A percentile compares a stretch with the other conserved stretches of the same genome.
phyloP scores from a whole-genome alignment of 1,284 basidiomycete species.

The Boletellus deceptivus region DNA sequence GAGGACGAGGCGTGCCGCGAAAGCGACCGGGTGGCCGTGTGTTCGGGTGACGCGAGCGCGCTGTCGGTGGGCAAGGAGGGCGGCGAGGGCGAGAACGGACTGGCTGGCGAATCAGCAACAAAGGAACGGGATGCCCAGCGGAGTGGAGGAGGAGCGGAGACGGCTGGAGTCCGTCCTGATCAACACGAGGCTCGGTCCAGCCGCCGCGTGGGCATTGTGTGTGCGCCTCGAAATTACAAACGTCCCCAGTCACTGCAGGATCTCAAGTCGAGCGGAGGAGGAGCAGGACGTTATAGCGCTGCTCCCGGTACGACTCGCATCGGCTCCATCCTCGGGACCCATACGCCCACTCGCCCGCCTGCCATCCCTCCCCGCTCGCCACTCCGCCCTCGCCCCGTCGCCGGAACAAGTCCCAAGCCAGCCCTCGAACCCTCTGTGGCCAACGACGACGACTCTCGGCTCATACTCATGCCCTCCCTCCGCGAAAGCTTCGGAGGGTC shows the following conservation, averaged over 20 bases:
- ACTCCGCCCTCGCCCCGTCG: slow-evolving; percentile 22
- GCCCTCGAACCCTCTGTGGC: not conserved
- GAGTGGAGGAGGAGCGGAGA: slow-evolving; percentile 22
- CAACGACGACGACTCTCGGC: slow-evolving; percentile 9
- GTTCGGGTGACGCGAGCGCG: slow-evolving; percentile 18
- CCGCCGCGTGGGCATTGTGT: slow-evolving; percentile 32
- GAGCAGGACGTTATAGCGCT: slow-evolving; percentile 11
- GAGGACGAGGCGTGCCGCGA: slow-evolving; percentile 23
- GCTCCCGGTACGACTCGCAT: slow-evolving; percentile 6
- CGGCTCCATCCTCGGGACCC: not conserved
- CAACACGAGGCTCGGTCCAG: slow-evolving; percentile 31
- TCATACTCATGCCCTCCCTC: slow-evolving; percentile 28
- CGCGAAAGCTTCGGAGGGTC: slow-evolving; percentile 31
- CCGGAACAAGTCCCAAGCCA: slow-evolving; percentile 13
- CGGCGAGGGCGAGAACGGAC: not conserved
- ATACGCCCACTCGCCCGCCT: slow-evolving; percentile 14
- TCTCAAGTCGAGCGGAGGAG: slow-evolving; percentile 22
- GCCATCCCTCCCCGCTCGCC: slow-evolving; percentile 31
- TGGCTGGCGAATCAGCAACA: slow-evolving; percentile 11
- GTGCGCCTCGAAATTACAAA: slow-evolving; percentile 32
- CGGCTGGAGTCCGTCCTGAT: slow-evolving; percentile 13
- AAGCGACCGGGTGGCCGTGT: slow-evolving; percentile 17
- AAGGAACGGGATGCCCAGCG: slow-evolving; percentile 2
- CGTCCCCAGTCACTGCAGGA: slow-evolving; percentile 30
- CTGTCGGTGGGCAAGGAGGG: slow-evolving; percentile 11